Evolutionary conservation across 2,329 filamentous ascomycete species (phyloP).

Genomic region (Pseudogymnoascus sp.): DNA sequence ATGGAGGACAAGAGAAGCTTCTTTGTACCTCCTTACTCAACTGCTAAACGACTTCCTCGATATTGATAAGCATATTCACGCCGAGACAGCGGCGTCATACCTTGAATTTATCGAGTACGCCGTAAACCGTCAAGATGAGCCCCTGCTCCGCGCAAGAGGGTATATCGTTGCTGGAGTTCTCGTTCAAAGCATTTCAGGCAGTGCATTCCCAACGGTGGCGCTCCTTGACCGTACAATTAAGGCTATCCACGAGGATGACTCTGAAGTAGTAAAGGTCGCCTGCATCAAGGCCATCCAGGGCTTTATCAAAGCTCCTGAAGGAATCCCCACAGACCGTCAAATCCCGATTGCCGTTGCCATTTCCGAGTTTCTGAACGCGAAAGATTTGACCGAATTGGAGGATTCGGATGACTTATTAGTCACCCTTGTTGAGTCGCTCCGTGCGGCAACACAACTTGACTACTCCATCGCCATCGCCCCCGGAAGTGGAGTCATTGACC

Average conservation of each 20-base stretch:
- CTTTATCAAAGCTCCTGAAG: slow-evolving; percentile 45
- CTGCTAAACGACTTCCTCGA: slow-evolving; percentile 78
- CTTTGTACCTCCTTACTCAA: slow-evolving; percentile 79
- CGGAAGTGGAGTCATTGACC: slow-evolving; percentile 67
- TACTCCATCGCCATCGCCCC: slow-evolving; percentile 65
- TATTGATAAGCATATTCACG: slow-evolving; percentile 61
- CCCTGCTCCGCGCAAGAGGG: slow-evolving; percentile 77
- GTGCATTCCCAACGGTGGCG: slow-evolving; percentile 48
- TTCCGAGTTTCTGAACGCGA: slow-evolving; percentile 66
- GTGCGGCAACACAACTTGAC: slow-evolving; percentile 75
- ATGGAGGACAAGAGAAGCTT: slow-evolving; percentile 67
- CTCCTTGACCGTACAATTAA: slow-evolving; percentile 69
- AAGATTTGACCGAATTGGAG: slow-evolving; percentile 75
- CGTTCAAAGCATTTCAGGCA: slow-evolving; percentile 57
- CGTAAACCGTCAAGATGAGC: slow-evolving; percentile 60
- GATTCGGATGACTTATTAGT: slow-evolving; percentile 90
- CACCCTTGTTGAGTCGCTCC: slow-evolving; percentile 78
- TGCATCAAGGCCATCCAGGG: slow-evolving; percentile 81
- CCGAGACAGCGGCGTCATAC: slow-evolving; percentile 64
- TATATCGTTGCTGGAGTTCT: slow-evolving; percentile 80
- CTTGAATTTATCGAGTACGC: slow-evolving; percentile 74
- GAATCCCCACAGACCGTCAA: slow-evolving; percentile 51
- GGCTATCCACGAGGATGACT: slow-evolving; percentile 66
- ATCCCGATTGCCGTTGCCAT: slow-evolving; percentile 52
- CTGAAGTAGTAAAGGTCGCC: slow-evolving; percentile 85